Evolutionary conservation across 441 rosid species (phyloP).

Genomic region (Gossypium davidsonii): DNA sequence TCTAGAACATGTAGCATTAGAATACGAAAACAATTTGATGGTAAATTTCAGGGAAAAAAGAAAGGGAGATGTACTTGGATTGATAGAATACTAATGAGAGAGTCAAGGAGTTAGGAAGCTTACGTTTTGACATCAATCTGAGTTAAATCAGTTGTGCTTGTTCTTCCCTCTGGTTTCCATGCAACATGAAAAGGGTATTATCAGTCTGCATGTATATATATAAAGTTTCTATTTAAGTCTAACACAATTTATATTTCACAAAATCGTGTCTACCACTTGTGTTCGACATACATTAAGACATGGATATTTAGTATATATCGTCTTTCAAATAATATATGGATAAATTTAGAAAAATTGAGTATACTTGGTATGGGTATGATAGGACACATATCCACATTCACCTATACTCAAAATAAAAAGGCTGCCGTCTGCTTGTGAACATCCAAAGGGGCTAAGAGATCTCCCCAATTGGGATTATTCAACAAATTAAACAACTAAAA

Average conservation of each 20-base stretch:
- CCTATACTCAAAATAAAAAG: no score
- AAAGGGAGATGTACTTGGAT: neutral
- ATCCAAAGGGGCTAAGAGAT: no score
- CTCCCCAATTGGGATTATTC: no score
- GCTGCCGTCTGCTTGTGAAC: no score
- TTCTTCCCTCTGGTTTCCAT: slow-evolving; percentile 54
- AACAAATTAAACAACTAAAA: no score
- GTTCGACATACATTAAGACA: neutral
- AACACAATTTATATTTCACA: no score
- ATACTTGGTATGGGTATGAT: no score
- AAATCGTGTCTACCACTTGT: neutral
- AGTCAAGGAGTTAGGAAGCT: neutral
- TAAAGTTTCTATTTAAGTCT: neutral
- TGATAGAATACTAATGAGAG: neutral
- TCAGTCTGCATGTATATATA: neutral
- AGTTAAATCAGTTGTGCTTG: slow-evolving; percentile 33
- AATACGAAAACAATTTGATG: neutral
- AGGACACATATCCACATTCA: no score
- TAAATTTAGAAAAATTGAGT: no score
- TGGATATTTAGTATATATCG: neutral
- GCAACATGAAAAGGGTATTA: slow-evolving; percentile 21
- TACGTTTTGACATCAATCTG: slow-evolving; percentile 56
- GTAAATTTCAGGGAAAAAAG: neutral
- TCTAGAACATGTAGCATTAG: neutral
- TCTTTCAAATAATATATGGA: neutral